Evolutionary conservation across 495 filamentous ascomycete species (phyloP).

Genomic region (Trichocladium uniseriatum): DNA sequence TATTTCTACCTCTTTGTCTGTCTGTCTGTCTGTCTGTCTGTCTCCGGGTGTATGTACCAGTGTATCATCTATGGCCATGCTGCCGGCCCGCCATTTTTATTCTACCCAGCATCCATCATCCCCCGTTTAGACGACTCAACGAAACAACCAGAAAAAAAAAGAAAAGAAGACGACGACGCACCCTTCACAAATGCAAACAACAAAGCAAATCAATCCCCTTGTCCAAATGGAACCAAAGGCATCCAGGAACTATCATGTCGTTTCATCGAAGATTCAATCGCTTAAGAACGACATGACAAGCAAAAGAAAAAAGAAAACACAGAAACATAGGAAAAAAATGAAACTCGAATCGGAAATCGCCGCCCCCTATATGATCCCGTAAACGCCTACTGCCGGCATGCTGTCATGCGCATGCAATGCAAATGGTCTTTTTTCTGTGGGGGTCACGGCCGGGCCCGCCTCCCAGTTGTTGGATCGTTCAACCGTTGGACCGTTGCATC

Average conservation of each 20-base stretch:
- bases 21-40: background rate
- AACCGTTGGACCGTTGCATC: no score
- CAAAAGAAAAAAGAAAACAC: background rate
- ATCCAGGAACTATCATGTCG: background rate
- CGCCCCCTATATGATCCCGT: background rate
- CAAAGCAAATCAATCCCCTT: background rate
- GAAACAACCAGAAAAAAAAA: no score
- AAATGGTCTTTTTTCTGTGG: background rate
- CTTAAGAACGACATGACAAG: background rate
- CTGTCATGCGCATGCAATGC: background rate
- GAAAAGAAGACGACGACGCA: background rate
- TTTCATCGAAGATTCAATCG: background rate
- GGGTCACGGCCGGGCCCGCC: background rate
- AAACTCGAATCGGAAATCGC: background rate
- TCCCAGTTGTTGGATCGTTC: background rate
- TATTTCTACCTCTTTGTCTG: background rate
- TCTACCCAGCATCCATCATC: background rate
- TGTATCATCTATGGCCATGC: background rate
- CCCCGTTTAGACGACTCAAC: constrained; percentile 14
- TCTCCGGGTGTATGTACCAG: background rate
- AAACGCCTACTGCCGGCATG: background rate
- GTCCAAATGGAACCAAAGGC: background rate
- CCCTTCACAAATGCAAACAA: background rate
- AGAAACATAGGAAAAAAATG: background rate
- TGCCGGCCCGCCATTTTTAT: background rate